These are phyloP conservation scores for Solanum neorickii DNA, from an alignment of 257 asterid species.

Conservation along the genomic window DNA sequence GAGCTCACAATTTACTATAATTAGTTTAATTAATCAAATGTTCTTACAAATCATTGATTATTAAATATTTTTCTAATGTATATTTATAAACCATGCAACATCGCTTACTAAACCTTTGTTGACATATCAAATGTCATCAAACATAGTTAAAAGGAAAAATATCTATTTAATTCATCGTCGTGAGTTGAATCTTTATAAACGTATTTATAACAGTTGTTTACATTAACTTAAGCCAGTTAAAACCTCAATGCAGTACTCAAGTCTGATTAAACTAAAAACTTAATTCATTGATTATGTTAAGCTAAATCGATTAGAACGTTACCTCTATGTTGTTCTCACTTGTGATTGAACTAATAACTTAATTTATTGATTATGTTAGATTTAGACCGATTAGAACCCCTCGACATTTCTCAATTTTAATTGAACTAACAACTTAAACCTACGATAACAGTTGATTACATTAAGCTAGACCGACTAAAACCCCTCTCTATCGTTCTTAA, in stretches of 20 bases:
- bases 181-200: neutral
- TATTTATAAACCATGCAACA: neutral
- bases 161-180: neutral
- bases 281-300: neutral
- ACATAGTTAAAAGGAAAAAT: neutral
- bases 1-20: neutral
- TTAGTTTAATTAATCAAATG: neutral
- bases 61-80: neutral
- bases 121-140: neutral
- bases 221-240: neutral
- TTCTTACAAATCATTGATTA: neutral
- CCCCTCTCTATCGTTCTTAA: neutral
- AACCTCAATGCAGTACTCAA: neutral
- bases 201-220: neutral
- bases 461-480: neutral
- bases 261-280: neutral
- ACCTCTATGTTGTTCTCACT: neutral
- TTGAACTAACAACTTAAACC: neutral
- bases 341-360: neutral
- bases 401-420: accelerated
- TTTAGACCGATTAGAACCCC: neutral
- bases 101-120: neutral
- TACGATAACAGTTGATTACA: neutral
- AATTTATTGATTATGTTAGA: neutral
- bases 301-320: neutral